Evolutionary conservation across 305 asterid genomes (phyloP), one percentile per base, ranked within the genome.

Genomic region (Solanum hybrid): DNA sequence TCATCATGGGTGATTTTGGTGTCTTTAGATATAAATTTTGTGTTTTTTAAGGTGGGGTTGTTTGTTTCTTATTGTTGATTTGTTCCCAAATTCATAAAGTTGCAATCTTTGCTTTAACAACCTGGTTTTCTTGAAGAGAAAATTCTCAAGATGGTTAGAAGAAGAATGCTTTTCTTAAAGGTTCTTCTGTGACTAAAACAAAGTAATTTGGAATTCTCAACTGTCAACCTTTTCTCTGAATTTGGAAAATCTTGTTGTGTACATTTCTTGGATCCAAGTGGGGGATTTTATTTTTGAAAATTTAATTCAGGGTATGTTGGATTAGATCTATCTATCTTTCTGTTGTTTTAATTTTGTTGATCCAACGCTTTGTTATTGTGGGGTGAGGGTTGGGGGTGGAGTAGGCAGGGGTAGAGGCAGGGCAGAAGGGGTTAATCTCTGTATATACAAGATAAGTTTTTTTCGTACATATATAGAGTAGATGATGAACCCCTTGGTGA

Each of bases 271-370:
- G 78, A 75, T 75, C 75, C 38, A 29, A 31, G 75, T 32, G 12
- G 87, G 86, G 85, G 66, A 4, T 89, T 80, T 38, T 66, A 84
- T 85, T 75, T 60, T 87, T 88, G 24, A 26, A 5, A 80, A 73
- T 31, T 64, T 80, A 88, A 90, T 86, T 89, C 45, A 85, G 90
- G 78, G 88, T 89, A 77, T 87, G 40, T 35, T 82, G 71, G 88
- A 77, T 88, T 89, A 73, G 96, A 94, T 95, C 94, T 89, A 93
- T 45, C 19, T 29, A 45, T 84, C 38, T 85, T 85, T 56, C 76
- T 32, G 13, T 32, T 56, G 72, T 60, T 85, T 85, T 56, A 90
- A 75, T 64, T 88, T 89, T 88, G 86, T 73, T 66, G 91, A 79
- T 89, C 91, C 87, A 80, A 85, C 84, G 88, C 40, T 87, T 10